These are phyloP conservation scores for Nothophytophthora sp. DNA, from an alignment of 352 stramenopile species.

Conservation along the genomic window DNA sequence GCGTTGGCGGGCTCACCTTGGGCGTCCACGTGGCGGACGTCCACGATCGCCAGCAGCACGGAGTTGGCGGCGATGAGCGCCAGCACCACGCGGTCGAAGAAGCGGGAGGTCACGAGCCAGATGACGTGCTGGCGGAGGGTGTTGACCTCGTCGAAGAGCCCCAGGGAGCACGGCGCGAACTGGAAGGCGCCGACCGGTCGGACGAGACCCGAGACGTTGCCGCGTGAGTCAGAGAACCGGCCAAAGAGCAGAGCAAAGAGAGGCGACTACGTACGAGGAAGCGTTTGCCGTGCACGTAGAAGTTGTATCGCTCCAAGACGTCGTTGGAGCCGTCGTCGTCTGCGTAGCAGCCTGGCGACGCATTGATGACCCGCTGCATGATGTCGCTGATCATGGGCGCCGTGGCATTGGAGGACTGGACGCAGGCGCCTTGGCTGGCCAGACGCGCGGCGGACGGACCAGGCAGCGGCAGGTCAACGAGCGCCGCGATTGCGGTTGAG, in stretches of 20 bases:
- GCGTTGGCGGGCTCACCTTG: slow-evolving; percentile 33
- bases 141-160: slow-evolving; percentile 50
- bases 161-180: slow-evolving; percentile 56
- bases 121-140: slow-evolving; percentile 41
- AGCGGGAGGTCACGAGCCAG: slow-evolving; percentile 48
- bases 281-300: slow-evolving; percentile 52
- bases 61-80: slow-evolving; percentile 80
- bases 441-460: slow-evolving; percentile 5
- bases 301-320: slow-evolving; percentile 54
- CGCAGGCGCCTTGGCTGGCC: not conserved
- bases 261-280: slow-evolving; percentile 30
- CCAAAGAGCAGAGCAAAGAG: not conserved
- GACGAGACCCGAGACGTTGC: not conserved
- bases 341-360: slow-evolving; percentile 35
- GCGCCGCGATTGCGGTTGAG: slow-evolving; percentile 1
- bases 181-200: not conserved
- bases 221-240: not conserved
- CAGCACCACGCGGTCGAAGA: slow-evolving; percentile 78
- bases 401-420: not conserved
- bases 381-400: slow-evolving; percentile 22
- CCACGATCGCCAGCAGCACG: slow-evolving; percentile 71
- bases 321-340: slow-evolving; percentile 41
- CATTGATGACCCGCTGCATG: slow-evolving; percentile 48
- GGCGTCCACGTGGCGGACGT: slow-evolving; percentile 47
- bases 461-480: slow-evolving; percentile 3